phyloP scores from a whole-genome alignment of 148 eudicot species.

The Diospyros kaki region DNA sequence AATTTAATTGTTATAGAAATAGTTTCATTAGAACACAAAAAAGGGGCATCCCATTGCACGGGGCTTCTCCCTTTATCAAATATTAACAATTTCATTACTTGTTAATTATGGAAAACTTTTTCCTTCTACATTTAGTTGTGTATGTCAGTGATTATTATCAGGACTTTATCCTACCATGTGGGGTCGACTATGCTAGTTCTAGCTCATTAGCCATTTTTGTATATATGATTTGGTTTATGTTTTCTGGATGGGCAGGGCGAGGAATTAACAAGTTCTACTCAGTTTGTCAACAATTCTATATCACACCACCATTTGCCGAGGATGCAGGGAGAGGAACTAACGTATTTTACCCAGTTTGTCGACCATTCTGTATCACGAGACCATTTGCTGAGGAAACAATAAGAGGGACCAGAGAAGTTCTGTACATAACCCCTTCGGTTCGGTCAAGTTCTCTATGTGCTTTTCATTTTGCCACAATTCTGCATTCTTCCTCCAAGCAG shows the following conservation, averaged over 20 bases:
- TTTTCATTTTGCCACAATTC: background rate
- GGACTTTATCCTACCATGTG: no score
- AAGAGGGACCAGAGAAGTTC: background rate
- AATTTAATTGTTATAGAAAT: no score
- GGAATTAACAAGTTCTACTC: background rate
- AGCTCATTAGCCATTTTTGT: no score
- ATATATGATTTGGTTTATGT: background rate
- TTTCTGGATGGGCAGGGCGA: background rate
- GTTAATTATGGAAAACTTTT: no score
- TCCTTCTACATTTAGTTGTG: no score
- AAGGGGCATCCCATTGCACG: no score
- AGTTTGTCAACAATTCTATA: no score
- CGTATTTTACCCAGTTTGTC: background rate
- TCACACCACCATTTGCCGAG: background rate
- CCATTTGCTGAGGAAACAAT: background rate
- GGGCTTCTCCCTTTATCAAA: no score
- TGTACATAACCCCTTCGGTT: background rate
- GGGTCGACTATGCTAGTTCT: no score
- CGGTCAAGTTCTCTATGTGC: background rate
- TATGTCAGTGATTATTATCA: no score
- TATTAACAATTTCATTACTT: no score
- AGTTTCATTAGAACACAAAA: no score
- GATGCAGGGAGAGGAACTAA: background rate
- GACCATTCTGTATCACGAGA: background rate
- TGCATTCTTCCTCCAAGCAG: constrained; percentile 4